Evolutionary conservation across 2,329 filamentous ascomycete species (phyloP).

Genomic region (Drechslerella stenobrocha): DNA sequence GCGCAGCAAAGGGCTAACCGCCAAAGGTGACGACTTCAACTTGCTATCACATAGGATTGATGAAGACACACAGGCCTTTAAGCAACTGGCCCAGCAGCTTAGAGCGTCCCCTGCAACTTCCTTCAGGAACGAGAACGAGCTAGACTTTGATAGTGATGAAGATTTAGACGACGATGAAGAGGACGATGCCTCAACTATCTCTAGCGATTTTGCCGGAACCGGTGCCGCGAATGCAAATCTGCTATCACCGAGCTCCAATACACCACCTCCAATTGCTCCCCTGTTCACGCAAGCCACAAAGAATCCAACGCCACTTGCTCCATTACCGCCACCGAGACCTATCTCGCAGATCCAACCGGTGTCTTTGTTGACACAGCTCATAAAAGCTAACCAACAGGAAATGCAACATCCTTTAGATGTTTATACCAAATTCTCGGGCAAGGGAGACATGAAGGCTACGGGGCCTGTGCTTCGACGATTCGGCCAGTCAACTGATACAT

Average conservation of each 20-base stretch:
- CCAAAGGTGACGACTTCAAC: conserved; percentile 48
- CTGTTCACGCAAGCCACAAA: conserved; percentile 14
- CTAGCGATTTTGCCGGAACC: conserved; percentile 52
- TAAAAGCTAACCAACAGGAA: conserved; percentile 73
- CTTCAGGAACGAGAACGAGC: conserved; percentile 41
- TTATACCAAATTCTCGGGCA: conserved; percentile 75
- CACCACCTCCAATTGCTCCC: conserved; percentile 22
- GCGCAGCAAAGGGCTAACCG: conserved; percentile 49
- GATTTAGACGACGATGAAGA: conserved; percentile 51
- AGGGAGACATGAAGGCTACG: conserved; percentile 69
- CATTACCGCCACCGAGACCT: conserved; percentile 68
- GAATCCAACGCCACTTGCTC: conserved; percentile 56
- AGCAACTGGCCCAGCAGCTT: conserved; percentile 50
- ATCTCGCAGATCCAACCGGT: conserved; percentile 56
- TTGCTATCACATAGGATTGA: conserved; percentile 51
- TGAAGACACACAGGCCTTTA: conserved; percentile 49
- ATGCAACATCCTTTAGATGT: conserved; percentile 72
- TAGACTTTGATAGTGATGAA: conserved; percentile 49
- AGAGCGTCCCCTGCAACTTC: conserved; percentile 52
- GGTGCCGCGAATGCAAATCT: conserved; percentile 51
- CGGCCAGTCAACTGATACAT: conserved; percentile 36
- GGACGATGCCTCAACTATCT: conserved; percentile 50
- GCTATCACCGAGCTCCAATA: conserved; percentile 33
- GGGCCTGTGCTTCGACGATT: conserved; percentile 37
- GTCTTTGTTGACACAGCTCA: conserved; percentile 53